phyloP scores from a whole-genome alignment of 805 yeast species.

The Spathaspora boniae region DNA sequence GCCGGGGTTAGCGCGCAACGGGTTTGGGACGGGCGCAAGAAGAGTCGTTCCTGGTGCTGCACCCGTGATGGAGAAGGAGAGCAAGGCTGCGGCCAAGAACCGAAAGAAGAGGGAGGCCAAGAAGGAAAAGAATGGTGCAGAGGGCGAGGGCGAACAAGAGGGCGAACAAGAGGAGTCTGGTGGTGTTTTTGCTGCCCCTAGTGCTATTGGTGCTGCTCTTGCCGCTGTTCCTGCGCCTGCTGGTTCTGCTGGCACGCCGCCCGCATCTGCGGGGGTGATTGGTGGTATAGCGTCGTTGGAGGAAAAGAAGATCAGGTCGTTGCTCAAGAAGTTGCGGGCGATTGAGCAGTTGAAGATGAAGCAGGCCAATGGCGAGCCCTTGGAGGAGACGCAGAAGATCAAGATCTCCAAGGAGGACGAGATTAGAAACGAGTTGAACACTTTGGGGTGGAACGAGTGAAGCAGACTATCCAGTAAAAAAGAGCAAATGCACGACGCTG shows the following conservation, averaged over 20 bases:
- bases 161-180: conserved; percentile 8
- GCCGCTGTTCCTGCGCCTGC: conserved; percentile 11
- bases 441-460: conserved; percentile 63
- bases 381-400: conserved; percentile 89
- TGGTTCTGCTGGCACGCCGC: conserved; percentile 11
- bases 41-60: conserved; percentile 59
- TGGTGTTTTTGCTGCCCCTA: conserved; percentile 5
- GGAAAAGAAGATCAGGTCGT: conserved; percentile 87
- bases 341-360: conserved; percentile 85
- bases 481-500: too few species aligned
- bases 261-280: conserved; percentile 41
- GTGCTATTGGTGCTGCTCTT: too few species aligned
- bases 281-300: conserved; percentile 72
- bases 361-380: conserved; percentile 74
- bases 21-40: conserved; percentile 9
- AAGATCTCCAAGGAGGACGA: conserved; percentile 85
- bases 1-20: conserved; percentile 14
- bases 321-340: conserved; percentile 92
- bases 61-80: conserved; percentile 41
- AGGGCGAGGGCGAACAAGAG: conserved; percentile 1
- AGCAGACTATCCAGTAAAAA: too few species aligned
- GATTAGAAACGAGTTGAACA: conserved; percentile 68
- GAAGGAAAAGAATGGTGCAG: conserved; percentile 21
- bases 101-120: conserved; percentile 72
- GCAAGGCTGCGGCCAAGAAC: conserved; percentile 68